Evolutionary conservation across 2,329 filamentous ascomycete species (phyloP).

Genomic region (Exophiala mesophila): DNA sequence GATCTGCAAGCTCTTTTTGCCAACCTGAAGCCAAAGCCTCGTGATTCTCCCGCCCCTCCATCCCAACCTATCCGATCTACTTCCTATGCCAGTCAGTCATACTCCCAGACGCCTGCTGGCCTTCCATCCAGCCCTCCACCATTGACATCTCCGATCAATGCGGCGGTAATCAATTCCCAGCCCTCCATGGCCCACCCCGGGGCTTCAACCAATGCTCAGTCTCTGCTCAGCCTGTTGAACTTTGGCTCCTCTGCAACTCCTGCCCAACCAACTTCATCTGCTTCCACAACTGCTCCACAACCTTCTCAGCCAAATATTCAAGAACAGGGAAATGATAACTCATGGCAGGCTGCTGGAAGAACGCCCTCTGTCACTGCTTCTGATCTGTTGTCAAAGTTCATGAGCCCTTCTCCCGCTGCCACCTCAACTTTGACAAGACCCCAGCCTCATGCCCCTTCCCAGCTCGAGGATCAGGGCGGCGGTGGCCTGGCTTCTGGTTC

Average conservation of each 20-base stretch:
- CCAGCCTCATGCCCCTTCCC: conserved; percentile 23
- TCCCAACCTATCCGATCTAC: conserved; percentile 18
- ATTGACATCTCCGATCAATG: conserved; percentile 5
- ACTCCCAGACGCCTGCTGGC: conserved; percentile 9
- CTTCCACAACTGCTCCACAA: conserved; percentile 5
- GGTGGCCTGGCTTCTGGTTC: conserved; percentile 15
- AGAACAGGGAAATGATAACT: conserved; percentile 29
- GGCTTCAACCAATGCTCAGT: conserved; percentile 46
- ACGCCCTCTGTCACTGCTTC: conserved; percentile 46
- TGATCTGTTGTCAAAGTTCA: conserved; percentile 54
- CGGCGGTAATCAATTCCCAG: conserved; percentile 3
- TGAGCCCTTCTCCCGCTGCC: conserved; percentile 40
- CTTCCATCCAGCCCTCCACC: conserved; percentile 14
- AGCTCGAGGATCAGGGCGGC: conserved; percentile 19
- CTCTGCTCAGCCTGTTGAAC: conserved; percentile 61
- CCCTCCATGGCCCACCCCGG: conserved; percentile 5
- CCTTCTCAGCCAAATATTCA: conserved; percentile 25
- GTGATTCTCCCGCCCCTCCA: conserved; percentile 27
- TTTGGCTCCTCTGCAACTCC: conserved; percentile 49
- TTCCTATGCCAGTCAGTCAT: conserved; percentile 8
- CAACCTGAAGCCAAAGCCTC: conserved; percentile 40
- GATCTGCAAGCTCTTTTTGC: conserved; percentile 45
- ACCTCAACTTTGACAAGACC: conserved; percentile 26
- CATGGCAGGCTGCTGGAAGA: conserved; percentile 21
- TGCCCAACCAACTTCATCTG: conserved; percentile 4